Percentiles rank a stretch among this genome's conserved stretches.
phyloP scores from a whole-genome alignment of 1,284 basidiomycete genomes.

The Neolentinus lepideus region DNA sequence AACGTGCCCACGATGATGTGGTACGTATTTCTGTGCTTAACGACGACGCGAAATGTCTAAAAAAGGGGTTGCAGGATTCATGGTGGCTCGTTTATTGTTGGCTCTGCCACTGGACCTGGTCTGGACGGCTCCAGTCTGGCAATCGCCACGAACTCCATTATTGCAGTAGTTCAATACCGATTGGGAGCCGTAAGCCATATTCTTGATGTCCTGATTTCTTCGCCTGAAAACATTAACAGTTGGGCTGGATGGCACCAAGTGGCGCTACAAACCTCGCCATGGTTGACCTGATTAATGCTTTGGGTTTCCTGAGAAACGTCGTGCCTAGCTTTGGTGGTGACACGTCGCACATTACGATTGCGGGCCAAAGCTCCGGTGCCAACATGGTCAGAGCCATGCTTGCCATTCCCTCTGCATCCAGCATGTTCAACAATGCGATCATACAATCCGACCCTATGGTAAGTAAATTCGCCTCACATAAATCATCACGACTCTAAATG shows the following conservation, averaged over 20 bases:
- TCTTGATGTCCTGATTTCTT: not conserved
- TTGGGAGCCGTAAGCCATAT: slow-evolving; percentile 59
- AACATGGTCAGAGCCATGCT: slow-evolving; percentile 72
- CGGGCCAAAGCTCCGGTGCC: slow-evolving; percentile 86
- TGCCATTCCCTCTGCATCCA: slow-evolving; percentile 55
- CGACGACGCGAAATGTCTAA: not conserved
- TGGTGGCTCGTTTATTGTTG: slow-evolving; percentile 76
- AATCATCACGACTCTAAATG: not conserved
- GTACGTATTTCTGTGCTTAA: slow-evolving; percentile 28
- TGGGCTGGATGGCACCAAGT: slow-evolving; percentile 69
- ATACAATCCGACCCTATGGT: slow-evolving; percentile 86
- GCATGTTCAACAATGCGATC: slow-evolving; percentile 68
- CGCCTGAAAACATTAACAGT: slow-evolving; percentile 30
- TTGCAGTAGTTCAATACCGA: slow-evolving; percentile 83
- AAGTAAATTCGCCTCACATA: slow-evolving; percentile 14
- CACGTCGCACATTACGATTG: slow-evolving; percentile 63
- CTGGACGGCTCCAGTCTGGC: slow-evolving; percentile 79
- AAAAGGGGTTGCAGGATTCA: slow-evolving; percentile 61
- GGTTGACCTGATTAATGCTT: slow-evolving; percentile 61
- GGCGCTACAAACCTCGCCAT: slow-evolving; percentile 66
- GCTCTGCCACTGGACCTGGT: slow-evolving; percentile 66
- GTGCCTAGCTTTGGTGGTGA: slow-evolving; percentile 66
- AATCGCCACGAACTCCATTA: slow-evolving; percentile 64
- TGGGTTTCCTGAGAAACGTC: slow-evolving; percentile 60
- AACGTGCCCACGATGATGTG: slow-evolving; percentile 57